These are phyloP conservation scores for Tagetes patula DNA, from an alignment of 129 eudicot species.

Conservation along the genomic window DNA sequence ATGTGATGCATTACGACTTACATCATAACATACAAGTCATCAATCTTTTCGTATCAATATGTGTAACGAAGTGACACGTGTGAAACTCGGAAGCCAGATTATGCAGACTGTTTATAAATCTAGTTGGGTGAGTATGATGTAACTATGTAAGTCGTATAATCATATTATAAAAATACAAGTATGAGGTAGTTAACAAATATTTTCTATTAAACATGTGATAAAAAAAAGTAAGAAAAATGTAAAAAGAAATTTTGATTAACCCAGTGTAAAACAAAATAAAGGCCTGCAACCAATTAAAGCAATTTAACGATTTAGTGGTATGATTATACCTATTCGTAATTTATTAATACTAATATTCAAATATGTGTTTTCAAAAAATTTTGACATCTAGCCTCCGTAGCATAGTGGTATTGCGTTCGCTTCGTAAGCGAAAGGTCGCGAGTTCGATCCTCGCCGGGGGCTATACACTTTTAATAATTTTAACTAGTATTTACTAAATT, in stretches of 20 bases:
- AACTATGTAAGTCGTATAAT: too few species aligned
- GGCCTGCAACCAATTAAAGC: not conserved
- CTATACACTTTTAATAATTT: constrained; percentile 17
- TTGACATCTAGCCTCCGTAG: constrained; percentile 57
- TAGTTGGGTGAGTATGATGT: too few species aligned
- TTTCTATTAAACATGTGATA: not conserved
- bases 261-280: too few species aligned
- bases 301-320: not conserved
- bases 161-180: not conserved
- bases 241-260: too few species aligned
- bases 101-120: too few species aligned
- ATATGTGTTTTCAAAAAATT: not conserved
- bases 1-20: too few species aligned
- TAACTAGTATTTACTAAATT: too few species aligned
- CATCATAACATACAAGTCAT: too few species aligned
- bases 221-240: not conserved
- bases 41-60: too few species aligned
- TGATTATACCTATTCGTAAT: not conserved
- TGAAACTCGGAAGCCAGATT: too few species aligned
- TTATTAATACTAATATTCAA: not conserved
- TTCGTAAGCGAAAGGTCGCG: constrained; percentile 99
- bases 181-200: not conserved
- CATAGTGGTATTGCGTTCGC: constrained; percentile 99
- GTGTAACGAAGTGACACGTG: too few species aligned
- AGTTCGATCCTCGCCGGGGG: constrained; percentile 99